phyloP scores from a whole-genome alignment of 2,329 filamentous ascomycete species.

The Venturia effusa region DNA sequence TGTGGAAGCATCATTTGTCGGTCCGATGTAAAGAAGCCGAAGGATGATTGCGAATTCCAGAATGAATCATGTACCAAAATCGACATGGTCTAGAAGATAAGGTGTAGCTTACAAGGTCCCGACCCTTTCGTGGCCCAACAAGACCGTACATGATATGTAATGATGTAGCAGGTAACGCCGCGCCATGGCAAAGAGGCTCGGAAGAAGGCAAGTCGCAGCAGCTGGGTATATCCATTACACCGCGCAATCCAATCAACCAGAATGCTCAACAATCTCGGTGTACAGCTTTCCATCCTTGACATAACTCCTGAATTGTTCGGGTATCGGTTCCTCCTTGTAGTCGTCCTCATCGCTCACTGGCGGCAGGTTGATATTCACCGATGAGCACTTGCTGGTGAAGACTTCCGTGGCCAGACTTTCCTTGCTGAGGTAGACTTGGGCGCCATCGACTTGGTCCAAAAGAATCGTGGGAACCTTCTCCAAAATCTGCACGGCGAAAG shows the following conservation, averaged over 20 bases:
- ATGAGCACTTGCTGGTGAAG: slow-evolving; percentile 78
- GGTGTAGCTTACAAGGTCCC: slow-evolving; percentile 1
- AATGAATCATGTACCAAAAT: background rate
- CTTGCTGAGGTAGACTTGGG: slow-evolving; percentile 74
- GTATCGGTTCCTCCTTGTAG: slow-evolving; percentile 76
- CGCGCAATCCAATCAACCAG: slow-evolving; percentile 43
- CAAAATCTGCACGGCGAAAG: slow-evolving; percentile 88
- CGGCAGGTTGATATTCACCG: slow-evolving; percentile 77
- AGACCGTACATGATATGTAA: background rate
- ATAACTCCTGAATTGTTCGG: slow-evolving; percentile 80
- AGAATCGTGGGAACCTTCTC: slow-evolving; percentile 78
- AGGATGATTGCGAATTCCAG: background rate
- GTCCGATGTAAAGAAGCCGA: too few relatives aligned
- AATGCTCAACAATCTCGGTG: slow-evolving; percentile 92
- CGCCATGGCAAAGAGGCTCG: background rate
- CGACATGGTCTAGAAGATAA: background rate
- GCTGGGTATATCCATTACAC: slow-evolving; percentile 3
- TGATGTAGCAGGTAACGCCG: background rate
- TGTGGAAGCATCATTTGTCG: too few relatives aligned
- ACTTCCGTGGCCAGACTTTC: slow-evolving; percentile 70
- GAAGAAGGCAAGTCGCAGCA: background rate
- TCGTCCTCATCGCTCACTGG: slow-evolving; percentile 63
- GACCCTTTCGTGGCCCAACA: background rate
- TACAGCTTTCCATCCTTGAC: slow-evolving; percentile 66
- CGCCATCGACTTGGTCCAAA: slow-evolving; percentile 87